Evolutionary conservation across 495 filamentous ascomycete species (phyloP).

Genomic region (Penicillium atrosanguineum): DNA sequence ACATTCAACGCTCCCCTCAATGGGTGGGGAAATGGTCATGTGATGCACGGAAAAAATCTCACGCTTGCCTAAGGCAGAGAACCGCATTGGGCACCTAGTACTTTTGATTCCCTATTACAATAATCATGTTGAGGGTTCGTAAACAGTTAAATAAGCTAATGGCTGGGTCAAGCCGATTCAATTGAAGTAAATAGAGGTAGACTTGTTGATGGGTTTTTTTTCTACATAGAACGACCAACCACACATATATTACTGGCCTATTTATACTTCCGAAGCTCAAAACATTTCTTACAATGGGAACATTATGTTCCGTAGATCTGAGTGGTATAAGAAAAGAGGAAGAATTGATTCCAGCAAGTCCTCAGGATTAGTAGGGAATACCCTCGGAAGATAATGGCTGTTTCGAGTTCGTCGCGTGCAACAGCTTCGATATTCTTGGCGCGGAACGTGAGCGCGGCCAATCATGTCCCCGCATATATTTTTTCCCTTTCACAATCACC

Average conservation of each 20-base stretch:
- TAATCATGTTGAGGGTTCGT: background rate
- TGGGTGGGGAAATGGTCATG: constrained; percentile 36
- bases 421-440: constrained; percentile 12
- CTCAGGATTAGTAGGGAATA: no score
- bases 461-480: constrained; percentile 30
- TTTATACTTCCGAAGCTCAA: background rate
- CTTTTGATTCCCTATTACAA: background rate
- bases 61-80: constrained; percentile 25
- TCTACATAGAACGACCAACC: no score
- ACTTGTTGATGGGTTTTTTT: background rate
- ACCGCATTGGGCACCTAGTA: background rate
- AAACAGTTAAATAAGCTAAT: background rate
- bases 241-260: no score
- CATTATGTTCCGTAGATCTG: no score
- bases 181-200: background rate
- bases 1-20: constrained; percentile 26
- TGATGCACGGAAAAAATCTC: constrained; percentile 27
- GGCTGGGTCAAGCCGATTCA: background rate
- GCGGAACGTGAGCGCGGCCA: constrained; percentile 18
- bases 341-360: background rate
- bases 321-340: no score
- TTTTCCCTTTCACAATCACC: constrained; percentile 32
- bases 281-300: no score
- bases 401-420: background rate
- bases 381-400: background rate